Evolutionary conservation across 331 rosid genomes (phyloP), one percentile per base, ranked within the genome.

Genomic region (Cydonia oblonga): DNA sequence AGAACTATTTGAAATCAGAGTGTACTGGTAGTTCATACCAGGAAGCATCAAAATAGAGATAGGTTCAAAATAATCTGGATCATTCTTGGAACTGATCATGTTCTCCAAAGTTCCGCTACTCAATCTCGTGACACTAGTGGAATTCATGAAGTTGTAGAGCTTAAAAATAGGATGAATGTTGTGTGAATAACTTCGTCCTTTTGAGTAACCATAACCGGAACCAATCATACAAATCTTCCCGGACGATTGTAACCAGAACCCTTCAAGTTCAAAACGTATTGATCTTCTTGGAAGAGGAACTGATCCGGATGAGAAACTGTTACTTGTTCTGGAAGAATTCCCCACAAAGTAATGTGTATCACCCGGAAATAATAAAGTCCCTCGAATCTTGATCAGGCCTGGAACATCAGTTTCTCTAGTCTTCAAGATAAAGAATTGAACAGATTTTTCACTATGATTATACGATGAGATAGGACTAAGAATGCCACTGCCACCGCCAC

Each of bases 211-310:
- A 22, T 0, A 53, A 25, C 75, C 76, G 9, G 52, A 64, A 11
- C 91, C 92, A 73, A 88, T 79, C 88, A 84, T 80, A 77, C 95
- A 90, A 58, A 86, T 80, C 62, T 81, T 81, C 52, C 89, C 90
- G 9, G 81, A 76, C 56, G 92, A 66, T 62, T 71, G 66, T 51
- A 88, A 86, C 92, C 92, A 90, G 67, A 83, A 90, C 14, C 95
- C 96, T 7, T 58, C 57, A 56, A 88, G 83, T 44, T 4, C 33
- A 16, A 86, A 78, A n/a, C 15, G 61, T 2, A 77, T 9, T 15
- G 58, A 19, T 4, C 20, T 16, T 33, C 35, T 25, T 57, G 3
- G 35, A 15, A 7, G 6, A 71, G 64, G n/a, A 13, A 6, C 24
- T 51, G 32, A 14, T 9, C 51, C 8, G 8, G 44, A 69, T 8